A percentile compares a stretch with the other conserved stretches of the same genome.
Evolutionary conservation across 176 grass and related monocot genomes (phyloP).

Genomic region (Cocos nucifera): DNA sequence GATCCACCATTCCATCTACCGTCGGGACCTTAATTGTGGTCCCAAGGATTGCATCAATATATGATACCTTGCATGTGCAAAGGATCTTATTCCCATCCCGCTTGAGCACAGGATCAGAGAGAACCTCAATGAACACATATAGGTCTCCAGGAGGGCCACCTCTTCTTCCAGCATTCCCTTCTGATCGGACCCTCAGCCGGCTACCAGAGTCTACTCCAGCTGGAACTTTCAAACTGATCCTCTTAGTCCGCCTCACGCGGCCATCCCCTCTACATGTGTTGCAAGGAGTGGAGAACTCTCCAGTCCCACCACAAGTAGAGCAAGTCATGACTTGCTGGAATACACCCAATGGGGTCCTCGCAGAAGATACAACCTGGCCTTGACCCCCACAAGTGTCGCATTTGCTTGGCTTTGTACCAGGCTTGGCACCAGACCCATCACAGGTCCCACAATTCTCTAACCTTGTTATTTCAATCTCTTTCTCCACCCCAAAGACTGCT

Average conservation of each 20-base stretch:
- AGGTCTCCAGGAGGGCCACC: conserved; percentile 96
- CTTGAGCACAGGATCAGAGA: conserved; percentile 90
- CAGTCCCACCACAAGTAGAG: conserved; percentile 79
- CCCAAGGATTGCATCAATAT: conserved; percentile 92
- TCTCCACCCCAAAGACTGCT: conserved; percentile 86
- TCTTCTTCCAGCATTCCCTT: conserved; percentile 78
- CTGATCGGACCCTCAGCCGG: conserved; percentile 80
- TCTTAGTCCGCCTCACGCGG: conserved; percentile 77
- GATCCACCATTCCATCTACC: conserved; percentile 76
- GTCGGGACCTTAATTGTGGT: conserved; percentile 90
- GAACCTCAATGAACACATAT: conserved; percentile 87
- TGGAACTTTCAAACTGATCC: conserved; percentile 92
- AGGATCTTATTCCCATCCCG: conserved; percentile 82
- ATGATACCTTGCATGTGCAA: conserved; percentile 95
- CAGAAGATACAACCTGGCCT: conserved; percentile 81
- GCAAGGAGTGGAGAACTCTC: conserved; percentile 84
- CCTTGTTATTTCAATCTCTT: conserved; percentile 85
- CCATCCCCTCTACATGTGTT: conserved; percentile 80
- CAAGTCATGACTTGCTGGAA: conserved; percentile 95
- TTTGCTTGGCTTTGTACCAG: conserved; percentile 68
- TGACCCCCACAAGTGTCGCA: conserved; percentile 88
- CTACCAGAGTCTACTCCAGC: conserved; percentile 95
- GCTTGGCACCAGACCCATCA: conserved; percentile 79
- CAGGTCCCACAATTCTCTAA: conserved; percentile 79
- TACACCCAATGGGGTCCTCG: conserved; percentile 88